Conservation (phyloP, 116 monocot genomes). For the Cymodocea nodosa region DNA sequence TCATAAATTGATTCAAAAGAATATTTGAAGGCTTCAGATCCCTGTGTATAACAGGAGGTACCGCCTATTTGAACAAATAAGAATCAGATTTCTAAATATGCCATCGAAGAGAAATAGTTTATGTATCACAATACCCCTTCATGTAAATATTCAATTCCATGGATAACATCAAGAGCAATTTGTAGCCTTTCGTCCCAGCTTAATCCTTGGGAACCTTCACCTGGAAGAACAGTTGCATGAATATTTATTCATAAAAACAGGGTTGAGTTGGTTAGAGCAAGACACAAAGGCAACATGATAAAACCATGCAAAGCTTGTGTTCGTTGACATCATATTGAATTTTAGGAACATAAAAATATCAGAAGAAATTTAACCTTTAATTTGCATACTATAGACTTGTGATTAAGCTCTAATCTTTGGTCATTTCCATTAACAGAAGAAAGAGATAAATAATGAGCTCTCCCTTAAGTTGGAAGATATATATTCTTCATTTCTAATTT, state of each 20-base stretch:
- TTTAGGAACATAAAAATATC: too few species aligned
- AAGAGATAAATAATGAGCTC: too few species aligned
- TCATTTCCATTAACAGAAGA: too few species aligned
- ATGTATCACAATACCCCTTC: constrained; percentile 56
- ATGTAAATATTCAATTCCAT: constrained; percentile 95
- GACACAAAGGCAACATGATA: too few species aligned
- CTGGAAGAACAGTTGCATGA: constrained; percentile 12
- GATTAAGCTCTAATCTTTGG: too few species aligned
- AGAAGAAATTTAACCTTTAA: too few species aligned
- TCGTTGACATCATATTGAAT: too few species aligned
- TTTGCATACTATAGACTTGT: too few species aligned
- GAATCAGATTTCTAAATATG: background rate
- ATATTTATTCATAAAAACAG: background rate
- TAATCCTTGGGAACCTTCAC: constrained; percentile 40
- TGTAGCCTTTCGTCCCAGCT: constrained; percentile 83
- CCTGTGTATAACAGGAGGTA: constrained; percentile 80
- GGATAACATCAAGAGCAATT: constrained; percentile 82
- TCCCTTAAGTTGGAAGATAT: too few species aligned
- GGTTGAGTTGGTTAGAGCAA: too few species aligned
- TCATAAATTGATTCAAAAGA: constrained; percentile 71
- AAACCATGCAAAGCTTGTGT: too few species aligned
- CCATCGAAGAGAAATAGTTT: background rate
- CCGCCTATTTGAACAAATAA: constrained; percentile 40
- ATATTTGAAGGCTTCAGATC: constrained; percentile 98
- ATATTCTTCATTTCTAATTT: too few species aligned